A percentile compares a stretch with the other conserved stretches of the same genome.
Conservation (phyloP, 192 early-diverging fungal genomes). For the Chytriomyces sp. region DNA sequence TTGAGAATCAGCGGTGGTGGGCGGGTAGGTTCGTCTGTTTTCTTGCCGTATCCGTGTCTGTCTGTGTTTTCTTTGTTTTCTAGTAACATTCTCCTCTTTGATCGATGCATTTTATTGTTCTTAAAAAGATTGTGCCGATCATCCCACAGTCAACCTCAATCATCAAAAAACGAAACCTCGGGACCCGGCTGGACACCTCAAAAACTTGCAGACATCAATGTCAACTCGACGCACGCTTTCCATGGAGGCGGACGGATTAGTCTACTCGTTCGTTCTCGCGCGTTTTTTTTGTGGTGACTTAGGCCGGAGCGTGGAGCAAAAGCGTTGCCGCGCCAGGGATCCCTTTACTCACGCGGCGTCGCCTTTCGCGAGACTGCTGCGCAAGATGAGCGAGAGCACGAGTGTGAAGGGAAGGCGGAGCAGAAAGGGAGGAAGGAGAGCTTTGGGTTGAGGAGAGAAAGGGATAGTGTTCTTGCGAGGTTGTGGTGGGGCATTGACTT, state of each 20-base stretch:
- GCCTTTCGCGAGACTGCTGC: conserved; percentile 2
- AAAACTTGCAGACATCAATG: conserved; percentile 13
- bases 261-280: conserved; percentile 12
- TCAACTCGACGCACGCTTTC: conserved; percentile 9
- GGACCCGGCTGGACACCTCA: conserved; percentile 22
- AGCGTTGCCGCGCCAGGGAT: background rate
- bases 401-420: background rate
- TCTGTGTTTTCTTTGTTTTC: too few relatives aligned
- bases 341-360: conserved; percentile 13
- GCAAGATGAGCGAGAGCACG: conserved; percentile 4
- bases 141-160: too few relatives aligned
- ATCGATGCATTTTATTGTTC: background rate
- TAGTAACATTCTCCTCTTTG: too few relatives aligned
- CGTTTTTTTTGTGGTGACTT: background rate
- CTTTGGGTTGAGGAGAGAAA: background rate
- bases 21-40: conserved; percentile 11
- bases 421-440: background rate
- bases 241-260: conserved; percentile 14
- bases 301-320: conserved; percentile 1
- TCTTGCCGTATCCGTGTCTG: too few relatives aligned
- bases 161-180: too few relatives aligned
- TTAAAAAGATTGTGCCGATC: background rate
- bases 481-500: too few relatives aligned
- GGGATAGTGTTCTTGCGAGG: background rate
- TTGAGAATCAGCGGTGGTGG: conserved; percentile 32